Evolutionary conservation across 2,329 filamentous ascomycete species (phyloP).

Genomic region (Didymosphaeria variabile): DNA sequence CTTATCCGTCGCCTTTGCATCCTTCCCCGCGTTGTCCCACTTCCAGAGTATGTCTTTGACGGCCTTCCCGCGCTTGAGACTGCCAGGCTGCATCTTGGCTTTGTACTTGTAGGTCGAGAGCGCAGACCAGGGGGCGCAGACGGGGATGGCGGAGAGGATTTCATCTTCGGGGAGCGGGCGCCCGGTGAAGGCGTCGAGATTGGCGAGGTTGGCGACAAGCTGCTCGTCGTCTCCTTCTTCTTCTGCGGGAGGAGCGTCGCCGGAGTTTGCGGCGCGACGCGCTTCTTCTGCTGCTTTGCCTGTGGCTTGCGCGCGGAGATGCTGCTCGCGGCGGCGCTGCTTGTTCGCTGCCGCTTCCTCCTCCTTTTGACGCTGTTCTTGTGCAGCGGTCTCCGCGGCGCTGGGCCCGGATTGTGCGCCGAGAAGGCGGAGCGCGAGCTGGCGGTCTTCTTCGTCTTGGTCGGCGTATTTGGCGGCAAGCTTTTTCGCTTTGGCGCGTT

Average conservation of each 20-base stretch:
- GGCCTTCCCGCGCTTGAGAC: slow-evolving; percentile 92
- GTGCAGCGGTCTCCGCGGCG: slow-evolving; percentile 68
- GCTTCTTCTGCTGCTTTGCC: slow-evolving; percentile 80
- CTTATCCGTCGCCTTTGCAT: slow-evolving; percentile 54
- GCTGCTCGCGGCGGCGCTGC: slow-evolving; percentile 80
- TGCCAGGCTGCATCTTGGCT: slow-evolving; percentile 89
- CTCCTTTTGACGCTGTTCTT: slow-evolving; percentile 73
- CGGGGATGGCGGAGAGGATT: slow-evolving; percentile 71
- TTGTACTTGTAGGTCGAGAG: slow-evolving; percentile 85
- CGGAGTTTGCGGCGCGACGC: slow-evolving; percentile 57
- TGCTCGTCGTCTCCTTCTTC: slow-evolving; percentile 67
- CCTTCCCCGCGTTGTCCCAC: slow-evolving; percentile 74
- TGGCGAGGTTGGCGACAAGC: slow-evolving; percentile 53
- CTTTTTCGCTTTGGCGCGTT: slow-evolving; percentile 85
- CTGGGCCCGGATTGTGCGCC: slow-evolving; percentile 76
- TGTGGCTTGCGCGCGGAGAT: slow-evolving; percentile 77
- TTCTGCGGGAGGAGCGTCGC: slow-evolving; percentile 26
- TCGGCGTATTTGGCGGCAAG: slow-evolving; percentile 88
- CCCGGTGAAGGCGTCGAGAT: slow-evolving; percentile 77
- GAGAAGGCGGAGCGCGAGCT: slow-evolving; percentile 84
- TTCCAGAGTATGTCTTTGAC: slow-evolving; percentile 86
- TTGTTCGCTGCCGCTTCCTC: slow-evolving; percentile 75
- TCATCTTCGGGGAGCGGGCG: slow-evolving; percentile 83
- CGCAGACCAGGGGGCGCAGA: slow-evolving; percentile 71
- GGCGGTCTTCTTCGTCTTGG: slow-evolving; percentile 93